A percentile compares a stretch with the other conserved stretches of the same genome.
Conservation (phyloP, 176 grass and related monocot genomes). For the Avena eriantha region DNA sequence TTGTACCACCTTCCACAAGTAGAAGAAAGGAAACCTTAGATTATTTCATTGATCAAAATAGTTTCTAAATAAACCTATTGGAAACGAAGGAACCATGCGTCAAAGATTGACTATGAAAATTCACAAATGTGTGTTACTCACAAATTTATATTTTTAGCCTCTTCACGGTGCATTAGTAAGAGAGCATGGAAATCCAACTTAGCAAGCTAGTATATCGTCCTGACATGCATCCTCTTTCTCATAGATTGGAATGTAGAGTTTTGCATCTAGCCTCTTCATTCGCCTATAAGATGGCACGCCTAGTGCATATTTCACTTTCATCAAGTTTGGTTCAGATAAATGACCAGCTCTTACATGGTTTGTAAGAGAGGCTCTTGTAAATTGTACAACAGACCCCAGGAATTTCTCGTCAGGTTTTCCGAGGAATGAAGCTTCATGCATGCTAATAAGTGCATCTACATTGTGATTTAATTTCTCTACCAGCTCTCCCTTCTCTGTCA, state of each 20-base stretch:
- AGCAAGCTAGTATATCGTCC: slow-evolving; percentile 36
- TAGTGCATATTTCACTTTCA: slow-evolving; percentile 19
- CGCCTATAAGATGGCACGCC: slow-evolving; percentile 8
- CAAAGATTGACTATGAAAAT: background rate
- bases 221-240: background rate
- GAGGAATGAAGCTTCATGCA: background rate
- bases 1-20: background rate
- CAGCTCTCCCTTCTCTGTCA: background rate
- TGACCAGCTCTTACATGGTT: background rate
- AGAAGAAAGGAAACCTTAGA: background rate
- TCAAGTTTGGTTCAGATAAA: background rate
- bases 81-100: background rate
- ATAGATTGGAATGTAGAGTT: slow-evolving; percentile 42
- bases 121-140: slow-evolving; percentile 16
- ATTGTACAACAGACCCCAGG: background rate
- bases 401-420: background rate
- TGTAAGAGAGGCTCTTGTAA: background rate
- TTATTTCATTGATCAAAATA: background rate
- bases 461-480: background rate
- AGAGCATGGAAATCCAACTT: slow-evolving; percentile 50
- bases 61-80: background rate
- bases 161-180: slow-evolving; percentile 48
- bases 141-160: slow-evolving; percentile 33
- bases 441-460: background rate
- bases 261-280: slow-evolving; percentile 34